Evolutionary conservation across 164 flowering plant species (phyloP).

Genomic region (Nymphaea colorata): DNA sequence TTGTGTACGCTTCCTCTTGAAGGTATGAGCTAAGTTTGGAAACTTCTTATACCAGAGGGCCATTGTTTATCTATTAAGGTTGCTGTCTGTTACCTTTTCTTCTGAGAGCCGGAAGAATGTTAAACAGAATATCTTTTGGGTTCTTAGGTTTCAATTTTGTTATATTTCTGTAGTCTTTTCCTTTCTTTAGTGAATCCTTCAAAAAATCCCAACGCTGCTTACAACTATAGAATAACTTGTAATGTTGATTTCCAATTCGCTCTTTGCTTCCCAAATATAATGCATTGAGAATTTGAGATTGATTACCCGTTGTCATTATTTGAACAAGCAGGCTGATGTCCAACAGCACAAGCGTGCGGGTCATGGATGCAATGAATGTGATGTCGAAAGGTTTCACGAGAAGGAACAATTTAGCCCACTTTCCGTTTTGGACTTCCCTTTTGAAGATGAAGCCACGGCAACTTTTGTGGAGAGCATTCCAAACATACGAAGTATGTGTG

Average conservation of each 20-base stretch:
- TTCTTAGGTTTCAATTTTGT: background rate
- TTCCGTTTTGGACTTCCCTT: slow-evolving; percentile 56
- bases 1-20: too few species aligned
- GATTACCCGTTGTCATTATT: background rate
- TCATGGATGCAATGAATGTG: background rate
- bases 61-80: background rate
- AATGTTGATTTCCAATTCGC: too few species aligned
- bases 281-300: too few species aligned
- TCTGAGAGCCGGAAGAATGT: background rate
- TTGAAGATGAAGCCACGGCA: slow-evolving; percentile 35
- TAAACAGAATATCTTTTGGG: too few species aligned
- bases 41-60: background rate
- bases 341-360: background rate
- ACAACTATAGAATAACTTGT: background rate
- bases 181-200: background rate
- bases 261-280: too few species aligned
- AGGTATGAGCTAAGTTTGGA: too few species aligned
- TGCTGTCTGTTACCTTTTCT: background rate
- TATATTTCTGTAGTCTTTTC: background rate
- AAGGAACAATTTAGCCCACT: slow-evolving; percentile 76
- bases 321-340: background rate
- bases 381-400: slow-evolving; percentile 16
- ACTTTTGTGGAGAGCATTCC: slow-evolving; percentile 23
- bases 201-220: background rate
- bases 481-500: slow-evolving; percentile 27